These are phyloP conservation scores for Sporothrix luriei DNA, from an alignment of 2,329 filamentous ascomycete species.

Conservation along the genomic window DNA sequence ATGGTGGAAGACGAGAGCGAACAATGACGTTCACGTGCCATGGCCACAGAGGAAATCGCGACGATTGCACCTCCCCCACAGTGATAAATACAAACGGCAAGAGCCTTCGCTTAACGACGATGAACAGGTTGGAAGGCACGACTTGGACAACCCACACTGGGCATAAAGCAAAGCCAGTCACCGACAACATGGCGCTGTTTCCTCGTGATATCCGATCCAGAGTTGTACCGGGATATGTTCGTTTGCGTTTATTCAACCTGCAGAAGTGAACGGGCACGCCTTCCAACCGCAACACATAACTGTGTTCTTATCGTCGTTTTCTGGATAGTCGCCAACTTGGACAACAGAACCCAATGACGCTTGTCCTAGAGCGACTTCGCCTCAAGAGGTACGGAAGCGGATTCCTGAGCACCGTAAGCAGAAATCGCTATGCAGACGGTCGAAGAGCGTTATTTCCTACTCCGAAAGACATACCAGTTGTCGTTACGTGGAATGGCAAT, in stretches of 20 bases:
- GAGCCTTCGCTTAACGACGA: not conserved
- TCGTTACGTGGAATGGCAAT: not conserved
- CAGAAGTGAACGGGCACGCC: not conserved
- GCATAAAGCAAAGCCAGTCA: not conserved
- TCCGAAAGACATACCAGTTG: no score
- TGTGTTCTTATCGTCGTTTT: no score
- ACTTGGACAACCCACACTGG: not conserved
- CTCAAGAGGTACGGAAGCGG: no score
- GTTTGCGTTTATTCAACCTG: not conserved
- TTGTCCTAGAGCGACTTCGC: no score
- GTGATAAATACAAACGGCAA: not conserved
- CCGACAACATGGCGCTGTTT: not conserved
- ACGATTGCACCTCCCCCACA: not conserved
- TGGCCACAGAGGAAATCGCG: not conserved
- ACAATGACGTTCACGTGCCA: not conserved
- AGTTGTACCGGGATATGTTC: not conserved
- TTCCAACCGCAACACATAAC: not conserved
- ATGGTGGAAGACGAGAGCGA: not conserved
- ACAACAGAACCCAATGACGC: no score
- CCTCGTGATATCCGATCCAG: not conserved
- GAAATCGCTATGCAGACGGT: not conserved
- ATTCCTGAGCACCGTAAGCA: no score
- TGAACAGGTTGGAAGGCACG: not conserved
- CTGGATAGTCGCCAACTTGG: no score
- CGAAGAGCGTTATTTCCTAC: not conserved